Percentiles rank a stretch among this genome's conserved stretches.
These are phyloP conservation scores for Gregarina niphandrodes DNA, from an alignment of 169 alveolate species.

Conservation along the genomic window DNA sequence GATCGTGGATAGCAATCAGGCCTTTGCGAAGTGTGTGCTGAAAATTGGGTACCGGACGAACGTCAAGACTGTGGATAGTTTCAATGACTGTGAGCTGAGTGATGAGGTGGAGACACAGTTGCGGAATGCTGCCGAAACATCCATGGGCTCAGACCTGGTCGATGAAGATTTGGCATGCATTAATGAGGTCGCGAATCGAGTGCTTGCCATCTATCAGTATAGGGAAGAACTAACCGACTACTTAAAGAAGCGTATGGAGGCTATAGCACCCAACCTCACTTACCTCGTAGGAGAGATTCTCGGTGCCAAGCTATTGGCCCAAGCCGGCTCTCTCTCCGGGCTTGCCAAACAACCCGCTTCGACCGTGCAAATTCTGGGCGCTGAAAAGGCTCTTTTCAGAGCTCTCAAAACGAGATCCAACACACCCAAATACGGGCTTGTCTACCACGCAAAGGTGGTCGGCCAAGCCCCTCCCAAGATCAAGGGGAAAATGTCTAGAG, in stretches of 20 bases:
- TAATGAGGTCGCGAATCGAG: conserved; percentile 70
- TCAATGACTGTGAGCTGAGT: too few relatives aligned
- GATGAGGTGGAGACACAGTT: conserved; percentile 59
- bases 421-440: conserved; percentile 99
- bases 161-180: conserved; percentile 76
- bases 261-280: conserved; percentile 97
- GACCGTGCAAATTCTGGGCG: conserved; percentile 87
- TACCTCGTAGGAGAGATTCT: conserved; percentile 92
- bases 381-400: conserved; percentile 86
- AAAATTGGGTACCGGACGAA: conserved; percentile 60
- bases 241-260: conserved; percentile 85
- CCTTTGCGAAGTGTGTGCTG: conserved; percentile 65
- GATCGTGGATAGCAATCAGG: conserved; percentile 63
- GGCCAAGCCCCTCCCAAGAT: conserved; percentile 90
- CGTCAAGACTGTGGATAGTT: conserved; percentile 35
- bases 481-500: conserved; percentile 85
- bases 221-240: conserved; percentile 70
- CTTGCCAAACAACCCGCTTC: conserved; percentile 97
- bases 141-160: conserved; percentile 97
- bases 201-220: conserved; percentile 78
- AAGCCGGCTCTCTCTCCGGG: conserved; percentile 88
- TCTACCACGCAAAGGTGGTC: conserved; percentile 92
- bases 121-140: conserved; percentile 88
- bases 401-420: conserved; percentile 88
- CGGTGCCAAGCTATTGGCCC: conserved; percentile 97